phyloP scores from a whole-genome alignment of 768 basidiomycete species.

The Lactarius trivialis region DNA sequence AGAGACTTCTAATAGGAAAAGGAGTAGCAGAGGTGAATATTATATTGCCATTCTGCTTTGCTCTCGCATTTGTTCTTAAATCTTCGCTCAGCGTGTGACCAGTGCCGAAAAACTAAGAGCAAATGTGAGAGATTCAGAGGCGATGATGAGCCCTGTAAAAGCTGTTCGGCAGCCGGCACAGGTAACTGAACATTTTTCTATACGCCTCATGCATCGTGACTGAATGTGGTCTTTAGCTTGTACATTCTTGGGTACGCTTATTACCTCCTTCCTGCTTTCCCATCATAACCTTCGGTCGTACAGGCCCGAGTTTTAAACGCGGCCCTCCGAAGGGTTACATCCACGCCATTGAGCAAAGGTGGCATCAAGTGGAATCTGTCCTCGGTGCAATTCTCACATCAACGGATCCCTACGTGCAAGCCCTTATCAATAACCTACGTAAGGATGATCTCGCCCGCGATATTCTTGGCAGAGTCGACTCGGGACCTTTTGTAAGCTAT shows the following conservation, averaged over 20 bases:
- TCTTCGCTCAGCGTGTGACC: conserved; percentile 61
- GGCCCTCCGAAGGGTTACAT: conserved; percentile 90
- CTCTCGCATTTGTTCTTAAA: background rate
- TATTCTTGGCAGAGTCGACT: conserved; percentile 69
- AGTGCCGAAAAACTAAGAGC: conserved; percentile 83
- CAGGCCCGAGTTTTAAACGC: conserved; percentile 74
- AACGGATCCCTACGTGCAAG: conserved; percentile 56
- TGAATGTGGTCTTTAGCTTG: conserved; percentile 40
- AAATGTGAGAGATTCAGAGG: conserved; percentile 63
- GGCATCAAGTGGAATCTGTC: conserved; percentile 90
- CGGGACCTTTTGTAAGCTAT: conserved; percentile 61
- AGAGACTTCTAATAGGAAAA: conserved; percentile 20
- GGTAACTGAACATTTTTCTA: conserved; percentile 33
- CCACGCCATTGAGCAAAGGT: conserved; percentile 84
- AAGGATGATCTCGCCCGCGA: conserved; percentile 73
- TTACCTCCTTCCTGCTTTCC: background rate
- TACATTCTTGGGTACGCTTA: conserved; percentile 51
- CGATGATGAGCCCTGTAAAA: conserved; percentile 51
- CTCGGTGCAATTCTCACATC: conserved; percentile 76
- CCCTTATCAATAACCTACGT: conserved; percentile 53
- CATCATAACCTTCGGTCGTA: background rate
- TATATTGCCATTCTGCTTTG: background rate
- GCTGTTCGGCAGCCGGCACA: conserved; percentile 51
- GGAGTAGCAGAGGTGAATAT: conserved; percentile 22
- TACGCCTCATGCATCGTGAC: conserved; percentile 7